Percentiles rank a stretch among this genome's conserved stretches.
These are phyloP conservation scores for Zalerion maritima DNA, from an alignment of 495 filamentous ascomycete species.

Conservation along the genomic window DNA sequence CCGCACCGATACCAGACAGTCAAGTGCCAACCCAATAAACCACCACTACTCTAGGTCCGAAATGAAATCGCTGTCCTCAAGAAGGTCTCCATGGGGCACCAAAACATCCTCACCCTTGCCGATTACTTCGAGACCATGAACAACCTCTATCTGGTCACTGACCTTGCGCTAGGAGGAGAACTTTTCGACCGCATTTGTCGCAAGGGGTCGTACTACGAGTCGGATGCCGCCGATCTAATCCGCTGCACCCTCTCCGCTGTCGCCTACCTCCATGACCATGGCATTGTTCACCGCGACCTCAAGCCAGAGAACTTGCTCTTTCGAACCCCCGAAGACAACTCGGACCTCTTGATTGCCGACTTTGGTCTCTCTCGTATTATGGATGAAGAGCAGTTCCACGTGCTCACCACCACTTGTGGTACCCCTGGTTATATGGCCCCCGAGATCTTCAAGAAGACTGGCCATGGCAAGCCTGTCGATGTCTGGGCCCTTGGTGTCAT, in stretches of 20 bases:
- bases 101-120: slow-evolving; percentile 92
- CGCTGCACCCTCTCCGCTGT: slow-evolving; percentile 92
- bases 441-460: slow-evolving; percentile 80
- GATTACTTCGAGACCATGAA: slow-evolving; percentile 99
- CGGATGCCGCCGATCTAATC: slow-evolving; percentile 88
- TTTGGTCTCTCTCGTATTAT: slow-evolving; percentile 92
- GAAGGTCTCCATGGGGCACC: slow-evolving; percentile 91
- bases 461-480: slow-evolving; percentile 82
- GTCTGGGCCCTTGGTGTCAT: slow-evolving; percentile 94
- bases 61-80: slow-evolving; percentile 98
- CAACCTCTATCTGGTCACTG: slow-evolving; percentile 94
- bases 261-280: slow-evolving; percentile 94
- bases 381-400: slow-evolving; percentile 98
- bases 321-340: slow-evolving; percentile 67
- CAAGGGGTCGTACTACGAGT: slow-evolving; percentile 96
- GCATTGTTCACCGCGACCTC: slow-evolving; percentile 83
- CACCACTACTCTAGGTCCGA: slow-evolving; percentile 47
- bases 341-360: slow-evolving; percentile 88
- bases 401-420: slow-evolving; percentile 91
- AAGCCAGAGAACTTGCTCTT: slow-evolving; percentile 70
- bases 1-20: neutral
- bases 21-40: neutral
- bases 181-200: slow-evolving; percentile 97
- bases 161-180: slow-evolving; percentile 90
- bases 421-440: slow-evolving; percentile 97